Base-by-base conservation (phyloP, 257 asterid species). In the Nicotiana tabacum region DNA sequence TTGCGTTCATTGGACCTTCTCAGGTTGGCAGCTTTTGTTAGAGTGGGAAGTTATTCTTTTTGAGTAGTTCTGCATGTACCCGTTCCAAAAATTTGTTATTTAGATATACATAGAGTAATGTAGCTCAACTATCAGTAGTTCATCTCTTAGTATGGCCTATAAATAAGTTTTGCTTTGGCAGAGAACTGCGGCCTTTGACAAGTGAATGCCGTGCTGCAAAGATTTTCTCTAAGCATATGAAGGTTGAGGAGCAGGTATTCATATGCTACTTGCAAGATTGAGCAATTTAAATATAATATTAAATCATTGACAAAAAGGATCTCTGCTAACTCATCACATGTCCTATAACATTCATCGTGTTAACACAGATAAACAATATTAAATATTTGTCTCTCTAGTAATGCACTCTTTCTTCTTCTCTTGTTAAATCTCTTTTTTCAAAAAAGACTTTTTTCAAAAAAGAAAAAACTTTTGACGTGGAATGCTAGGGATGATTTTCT, bases 211-310 rank as follows among this genome's bases (percentile, higher is more conserved):
- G 87, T 81, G 93, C 99, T 85, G 99, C 97, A 66, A 96, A 94
- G 90, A 90, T 96, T 68, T 96, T 96, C 88, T 90, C 99, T 27
- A 96, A 96, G 93, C 99, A 96, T 83, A 94, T 96, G 95, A 96
- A 96, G 93, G 79, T 96, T 87, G 98, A 93, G 83, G 99, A 96
- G 90, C 99, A 96, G 99, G 99, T 96, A 82, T 33, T 24, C 57
- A 5, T 68, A 3, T 13, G 15, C 61, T 74, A 74, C 62, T 48
- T 51, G 46, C 80, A 27, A 72, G 43, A 29, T 7, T 29, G 17
- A 76, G 17, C 1, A 67, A 33, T 32, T 66, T 66, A 48, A 6
- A 6, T 51, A 51, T 2, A 15, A 15, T 74, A 12, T 24, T 74
- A 46, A 3, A 51, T 74, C 9, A 3, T 2, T 74, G 64, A 51